phyloP scores from a whole-genome alignment of 176 grass and related monocot species.

The bread wheat (Triticum aestivum) region IWGSC_CS_RefSeq_v2.1 NC_057805.1:1809505-1810004 shows the following conservation, averaged over 20 bases:
- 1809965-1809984: neutral
- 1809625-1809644: no score
- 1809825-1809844: no score
- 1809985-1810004: fast-evolving
- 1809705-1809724: neutral
- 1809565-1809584: no score
- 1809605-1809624: no score
- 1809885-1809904: neutral
- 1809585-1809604: no score
- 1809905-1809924: neutral
- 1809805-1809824: neutral
- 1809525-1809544: no score
- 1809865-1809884: neutral
- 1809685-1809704: no score
- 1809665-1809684: neutral
- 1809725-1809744: neutral
- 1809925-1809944: neutral
- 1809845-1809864: neutral
- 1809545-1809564: no score
- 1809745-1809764: neutral
- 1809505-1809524: neutral
- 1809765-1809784: neutral
- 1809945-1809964: neutral
- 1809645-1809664: neutral
- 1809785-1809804: fast-evolving